Conservation (phyloP, 257 asterid genomes). For the Coffea eugenioides region DNA sequence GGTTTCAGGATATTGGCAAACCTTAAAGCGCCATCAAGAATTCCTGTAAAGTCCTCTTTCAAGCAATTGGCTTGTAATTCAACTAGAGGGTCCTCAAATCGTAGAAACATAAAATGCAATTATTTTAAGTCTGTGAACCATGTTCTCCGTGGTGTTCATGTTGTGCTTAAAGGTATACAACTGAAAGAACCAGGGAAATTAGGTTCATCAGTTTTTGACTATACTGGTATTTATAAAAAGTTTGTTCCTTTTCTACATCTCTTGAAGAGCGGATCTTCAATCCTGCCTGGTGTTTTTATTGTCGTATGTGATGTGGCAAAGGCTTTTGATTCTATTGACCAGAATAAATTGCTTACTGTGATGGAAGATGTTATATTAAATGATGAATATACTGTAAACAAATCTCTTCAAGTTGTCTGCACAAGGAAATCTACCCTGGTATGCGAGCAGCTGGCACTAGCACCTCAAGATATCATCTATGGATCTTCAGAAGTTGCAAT, state of each 20-base stretch:
- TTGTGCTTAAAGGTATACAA: slow-evolving; percentile 56
- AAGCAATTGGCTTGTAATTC: slow-evolving; percentile 19
- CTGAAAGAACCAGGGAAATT: slow-evolving; percentile 55
- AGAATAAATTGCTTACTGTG: slow-evolving; percentile 65
- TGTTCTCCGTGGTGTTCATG: slow-evolving; percentile 63
- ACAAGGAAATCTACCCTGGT: slow-evolving; percentile 48
- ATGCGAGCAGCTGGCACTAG: slow-evolving; percentile 36
- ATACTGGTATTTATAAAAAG: slow-evolving; percentile 70
- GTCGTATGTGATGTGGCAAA: slow-evolving; percentile 83
- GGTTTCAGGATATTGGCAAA: slow-evolving; percentile 81
- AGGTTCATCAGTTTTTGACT: slow-evolving; percentile 88
- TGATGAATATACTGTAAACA: slow-evolving; percentile 53
- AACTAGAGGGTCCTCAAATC: slow-evolving; percentile 18
- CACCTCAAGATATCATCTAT: slow-evolving; percentile 29
- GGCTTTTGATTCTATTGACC: slow-evolving; percentile 84
- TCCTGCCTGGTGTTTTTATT: slow-evolving; percentile 49
- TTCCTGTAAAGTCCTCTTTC: slow-evolving; percentile 31
- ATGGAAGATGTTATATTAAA: slow-evolving; percentile 55
- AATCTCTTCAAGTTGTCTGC: slow-evolving; percentile 52
- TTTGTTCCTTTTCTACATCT: slow-evolving; percentile 57
- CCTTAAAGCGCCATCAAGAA: slow-evolving; percentile 72
- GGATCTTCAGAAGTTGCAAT: slow-evolving; percentile 28
- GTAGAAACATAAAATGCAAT: slow-evolving; percentile 22
- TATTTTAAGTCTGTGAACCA: slow-evolving; percentile 61
- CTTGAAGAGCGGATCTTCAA: slow-evolving; percentile 41